Conservation (phyloP, 495 filamentous ascomycete genomes). For the Penicillium chermesinum region DNA sequence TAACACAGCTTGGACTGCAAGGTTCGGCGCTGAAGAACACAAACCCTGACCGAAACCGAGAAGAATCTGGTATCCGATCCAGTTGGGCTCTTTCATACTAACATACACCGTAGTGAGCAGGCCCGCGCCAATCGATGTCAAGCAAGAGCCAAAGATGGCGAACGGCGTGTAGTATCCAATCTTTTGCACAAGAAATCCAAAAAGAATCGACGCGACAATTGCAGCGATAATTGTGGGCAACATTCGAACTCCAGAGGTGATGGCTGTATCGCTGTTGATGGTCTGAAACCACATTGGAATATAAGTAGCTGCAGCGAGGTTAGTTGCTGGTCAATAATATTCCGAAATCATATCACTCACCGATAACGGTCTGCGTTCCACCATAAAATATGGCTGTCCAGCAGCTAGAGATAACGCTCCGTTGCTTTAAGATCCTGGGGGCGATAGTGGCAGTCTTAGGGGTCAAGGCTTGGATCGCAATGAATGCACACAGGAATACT, state of each 20-base stretch:
- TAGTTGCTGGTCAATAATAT: too few species aligned
- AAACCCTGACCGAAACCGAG: constrained; percentile 35
- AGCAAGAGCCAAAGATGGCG: constrained; percentile 23
- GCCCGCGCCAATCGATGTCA: constrained; percentile 29
- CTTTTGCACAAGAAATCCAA: constrained; percentile 15
- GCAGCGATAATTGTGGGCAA: constrained; percentile 18
- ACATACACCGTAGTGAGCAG: constrained; percentile 26
- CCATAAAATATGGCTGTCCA: too few species aligned
- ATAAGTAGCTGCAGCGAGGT: constrained; percentile 28
- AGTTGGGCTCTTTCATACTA: constrained; percentile 16
- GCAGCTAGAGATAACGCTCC: too few species aligned
- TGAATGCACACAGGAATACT: too few species aligned
- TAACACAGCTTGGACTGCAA: constrained; percentile 38
- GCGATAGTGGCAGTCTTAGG: too few species aligned
- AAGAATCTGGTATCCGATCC: constrained; percentile 35
- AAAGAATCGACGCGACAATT: constrained; percentile 12
- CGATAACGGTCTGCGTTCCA: too few species aligned
- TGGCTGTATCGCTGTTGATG: constrained; percentile 23
- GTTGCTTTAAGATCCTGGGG: too few species aligned
- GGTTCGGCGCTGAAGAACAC: constrained; percentile 28
- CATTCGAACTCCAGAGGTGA: constrained; percentile 25
- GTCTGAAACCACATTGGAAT: constrained; percentile 30
- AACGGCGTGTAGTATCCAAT: constrained; percentile 40
- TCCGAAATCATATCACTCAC: too few species aligned
- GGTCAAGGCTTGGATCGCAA: too few species aligned